Base-by-base conservation (phyloP, 305 asterid species). In the Plantago rigida region DNA sequence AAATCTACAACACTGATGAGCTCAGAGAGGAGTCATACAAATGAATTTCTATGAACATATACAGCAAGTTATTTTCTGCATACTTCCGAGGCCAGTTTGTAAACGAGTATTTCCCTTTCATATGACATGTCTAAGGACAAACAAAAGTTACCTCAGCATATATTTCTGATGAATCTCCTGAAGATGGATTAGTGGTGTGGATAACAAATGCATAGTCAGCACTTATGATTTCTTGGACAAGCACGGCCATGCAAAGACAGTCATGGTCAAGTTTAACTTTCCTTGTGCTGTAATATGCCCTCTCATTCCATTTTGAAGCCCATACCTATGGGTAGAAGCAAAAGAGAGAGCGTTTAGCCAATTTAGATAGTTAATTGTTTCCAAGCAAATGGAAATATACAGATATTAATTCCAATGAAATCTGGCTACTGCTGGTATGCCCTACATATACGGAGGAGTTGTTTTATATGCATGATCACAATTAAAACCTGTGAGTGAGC, bases 221-320 rank as follows among this genome's bases (percentile, higher is more conserved):
- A 73, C 81, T 93, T 75, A 93, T 70, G 64, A 93, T 83, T 84
- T 93, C 96, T 78, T 93, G 99, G 77, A 93, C 95, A 65, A 93
- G 96, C 72, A 93, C 96, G 69, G 99, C 99, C 99, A 93, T 93
- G 82, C 95, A 85, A 70, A 93, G 96, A 75, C 63, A 82, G 75
- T 85, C 92, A 47, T 93, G 99, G 71, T 93, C 89, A 69, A 93
- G 86, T 63, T 87, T 87, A 75, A 84, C 99, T 82, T 87, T 93
- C 77, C 89, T 84, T 51, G 96, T 89, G 88, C 99, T 93, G 78
- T 87, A 85, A 74, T 85, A 93, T 76, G 99, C 99, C 75, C 99
- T 82, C 80, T 93, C 99, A 47, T 93, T 93, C 99, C 99, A 93
- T 70, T 93, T 93, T 56, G 99, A 93, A 70, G 97, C 97, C 99